A percentile compares a stretch with the other conserved stretches of the same genome.
Conservation (phyloP, 2,329 filamentous ascomycete species). For the Hypoxylon sp. region DNA sequence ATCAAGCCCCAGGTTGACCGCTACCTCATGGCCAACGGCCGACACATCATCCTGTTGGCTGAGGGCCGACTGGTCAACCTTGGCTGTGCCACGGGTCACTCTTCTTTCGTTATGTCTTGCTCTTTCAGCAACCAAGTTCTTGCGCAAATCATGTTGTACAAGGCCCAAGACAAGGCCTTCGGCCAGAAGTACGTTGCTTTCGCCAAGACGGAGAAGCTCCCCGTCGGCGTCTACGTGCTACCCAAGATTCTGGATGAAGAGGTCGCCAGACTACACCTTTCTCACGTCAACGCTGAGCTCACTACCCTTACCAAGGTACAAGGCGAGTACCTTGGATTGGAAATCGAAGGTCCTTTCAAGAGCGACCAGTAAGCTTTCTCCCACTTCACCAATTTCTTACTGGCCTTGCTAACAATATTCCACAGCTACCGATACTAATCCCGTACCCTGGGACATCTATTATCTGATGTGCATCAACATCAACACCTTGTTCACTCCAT, state of each 20-base stretch:
- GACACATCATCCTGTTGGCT: constrained; percentile 97
- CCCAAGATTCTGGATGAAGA: constrained; percentile 99
- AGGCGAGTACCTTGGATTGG: constrained; percentile 94
- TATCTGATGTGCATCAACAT: constrained; percentile 38
- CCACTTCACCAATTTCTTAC: not conserved
- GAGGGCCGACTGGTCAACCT: constrained; percentile 99
- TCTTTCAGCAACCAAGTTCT: constrained; percentile 99
- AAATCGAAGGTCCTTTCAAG: constrained; percentile 94
- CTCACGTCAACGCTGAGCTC: constrained; percentile 95
- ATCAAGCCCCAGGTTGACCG: constrained; percentile 99
- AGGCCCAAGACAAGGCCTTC: constrained; percentile 89
- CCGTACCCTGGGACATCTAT: constrained; percentile 48
- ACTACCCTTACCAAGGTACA: constrained; percentile 87
- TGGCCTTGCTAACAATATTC: constrained; percentile 51
- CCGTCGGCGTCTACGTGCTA: constrained; percentile 93
- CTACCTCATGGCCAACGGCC: constrained; percentile 92
- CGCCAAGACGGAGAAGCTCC: constrained; percentile 90
- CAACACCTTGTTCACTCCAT: constrained; percentile 25
- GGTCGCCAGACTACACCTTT: constrained; percentile 93
- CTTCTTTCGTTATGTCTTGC: constrained; percentile 99
- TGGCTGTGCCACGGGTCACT: constrained; percentile 98
- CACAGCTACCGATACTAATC: constrained; percentile 77
- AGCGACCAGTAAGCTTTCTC: constrained; percentile 79
- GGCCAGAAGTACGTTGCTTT: constrained; percentile 97
- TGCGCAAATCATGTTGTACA: constrained; percentile 98